Conservation (phyloP, 2,329 filamentous ascomycete genomes). For the Chrysosphaeria jannelii region DNA sequence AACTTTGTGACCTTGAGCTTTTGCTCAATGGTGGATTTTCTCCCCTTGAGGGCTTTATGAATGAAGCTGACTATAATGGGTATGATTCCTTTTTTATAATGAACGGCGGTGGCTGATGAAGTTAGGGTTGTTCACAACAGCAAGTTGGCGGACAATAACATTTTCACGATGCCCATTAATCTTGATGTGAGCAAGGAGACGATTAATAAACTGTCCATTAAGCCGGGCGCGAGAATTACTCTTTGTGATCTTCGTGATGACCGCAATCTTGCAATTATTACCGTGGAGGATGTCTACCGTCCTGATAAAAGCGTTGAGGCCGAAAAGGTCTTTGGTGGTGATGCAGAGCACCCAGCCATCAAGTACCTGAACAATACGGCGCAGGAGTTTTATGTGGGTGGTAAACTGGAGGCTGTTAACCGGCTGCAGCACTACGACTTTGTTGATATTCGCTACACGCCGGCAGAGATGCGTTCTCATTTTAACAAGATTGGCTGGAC, state of each 20-base stretch:
- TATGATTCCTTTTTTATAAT: slow-evolving; percentile 13
- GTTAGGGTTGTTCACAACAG: slow-evolving; percentile 56
- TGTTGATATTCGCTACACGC: slow-evolving; percentile 82
- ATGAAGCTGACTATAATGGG: slow-evolving; percentile 87
- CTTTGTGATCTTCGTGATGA: slow-evolving; percentile 92
- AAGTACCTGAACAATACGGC: slow-evolving; percentile 62
- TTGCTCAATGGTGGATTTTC: slow-evolving; percentile 96
- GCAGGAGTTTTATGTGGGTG: slow-evolving; percentile 76
- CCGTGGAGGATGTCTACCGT: slow-evolving; percentile 79
- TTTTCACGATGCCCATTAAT: slow-evolving; percentile 93
- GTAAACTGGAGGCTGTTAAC: slow-evolving; percentile 86
- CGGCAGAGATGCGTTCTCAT: slow-evolving; percentile 76
- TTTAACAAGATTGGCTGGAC: slow-evolving; percentile 99
- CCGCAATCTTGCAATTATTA: slow-evolving; percentile 82
- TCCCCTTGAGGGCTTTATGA: slow-evolving; percentile 94
- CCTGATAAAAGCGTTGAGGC: slow-evolving; percentile 81
- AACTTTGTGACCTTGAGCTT: slow-evolving; percentile 91
- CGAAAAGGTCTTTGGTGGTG: slow-evolving; percentile 75
- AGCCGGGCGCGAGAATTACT: slow-evolving; percentile 54
- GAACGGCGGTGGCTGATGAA: neutral
- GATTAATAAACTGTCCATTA: slow-evolving; percentile 45
- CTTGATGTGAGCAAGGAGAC: slow-evolving; percentile 53
- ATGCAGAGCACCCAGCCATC: slow-evolving; percentile 74
- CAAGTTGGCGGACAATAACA: slow-evolving; percentile 61
- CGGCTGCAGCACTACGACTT: slow-evolving; percentile 97